Evolutionary conservation across 2,329 filamentous ascomycete species (phyloP).

Genomic region (Colletotrichum tabaci): DNA sequence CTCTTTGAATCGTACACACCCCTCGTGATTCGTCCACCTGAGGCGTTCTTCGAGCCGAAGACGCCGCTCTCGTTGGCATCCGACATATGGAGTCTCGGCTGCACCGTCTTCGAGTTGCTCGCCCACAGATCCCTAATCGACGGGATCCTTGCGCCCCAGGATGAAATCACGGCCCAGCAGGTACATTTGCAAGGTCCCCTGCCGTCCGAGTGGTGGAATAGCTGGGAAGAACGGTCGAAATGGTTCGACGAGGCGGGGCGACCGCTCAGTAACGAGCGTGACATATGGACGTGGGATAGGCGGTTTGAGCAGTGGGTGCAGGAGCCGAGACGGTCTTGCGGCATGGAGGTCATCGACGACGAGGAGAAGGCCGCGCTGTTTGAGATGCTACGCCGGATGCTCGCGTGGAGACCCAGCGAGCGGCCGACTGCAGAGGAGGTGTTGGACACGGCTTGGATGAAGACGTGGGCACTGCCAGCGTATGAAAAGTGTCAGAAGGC

Average conservation of each 20-base stretch:
- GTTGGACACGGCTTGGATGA: constrained; percentile 38
- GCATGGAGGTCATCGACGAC: constrained; percentile 33
- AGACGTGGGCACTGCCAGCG: constrained; percentile 42
- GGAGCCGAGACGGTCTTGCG: constrained; percentile 30
- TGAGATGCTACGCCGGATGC: constrained; percentile 45
- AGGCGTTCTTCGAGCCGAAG: constrained; percentile 53
- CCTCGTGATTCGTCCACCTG: constrained; percentile 51
- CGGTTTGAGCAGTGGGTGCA: constrained; percentile 44
- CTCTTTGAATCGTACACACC: constrained; percentile 49
- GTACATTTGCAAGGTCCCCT: constrained; percentile 50
- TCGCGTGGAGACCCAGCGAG: constrained; percentile 42
- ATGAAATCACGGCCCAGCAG: constrained; percentile 50
- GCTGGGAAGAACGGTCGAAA: constrained; percentile 45
- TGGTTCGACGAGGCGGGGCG: constrained; percentile 38
- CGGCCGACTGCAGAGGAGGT: constrained; percentile 39
- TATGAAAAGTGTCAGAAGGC: constrained; percentile 28
- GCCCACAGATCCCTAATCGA: constrained; percentile 50
- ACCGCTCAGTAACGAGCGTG: constrained; percentile 32
- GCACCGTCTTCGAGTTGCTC: constrained; percentile 49
- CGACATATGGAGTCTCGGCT: constrained; percentile 52
- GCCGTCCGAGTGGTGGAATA: constrained; percentile 50
- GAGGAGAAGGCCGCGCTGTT: constrained; percentile 42
- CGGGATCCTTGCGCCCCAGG: constrained; percentile 46
- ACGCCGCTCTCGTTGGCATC: constrained; percentile 49
- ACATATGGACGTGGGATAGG: constrained; percentile 43